A percentile compares a stretch with the other conserved stretches of the same genome.
Evolutionary conservation across 2,329 filamentous ascomycete species (phyloP).

Genomic region (Parascedosporium putredinis): DNA sequence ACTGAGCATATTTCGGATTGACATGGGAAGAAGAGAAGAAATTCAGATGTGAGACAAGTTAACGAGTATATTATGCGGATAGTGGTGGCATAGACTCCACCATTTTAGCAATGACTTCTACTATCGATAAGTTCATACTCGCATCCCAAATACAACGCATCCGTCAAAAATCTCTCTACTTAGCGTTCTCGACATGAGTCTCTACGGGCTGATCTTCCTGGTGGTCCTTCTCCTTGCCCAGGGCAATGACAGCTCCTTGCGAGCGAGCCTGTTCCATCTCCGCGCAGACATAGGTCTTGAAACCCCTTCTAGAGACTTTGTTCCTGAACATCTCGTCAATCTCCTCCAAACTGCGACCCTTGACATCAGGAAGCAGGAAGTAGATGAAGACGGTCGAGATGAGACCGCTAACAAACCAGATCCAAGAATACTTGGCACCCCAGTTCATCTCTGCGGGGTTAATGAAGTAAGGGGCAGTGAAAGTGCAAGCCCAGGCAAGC

Average conservation of each 20-base stretch:
- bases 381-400: conserved; percentile 19
- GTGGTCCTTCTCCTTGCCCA: background rate
- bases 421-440: conserved; percentile 19
- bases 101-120: too few species aligned
- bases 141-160: too few species aligned
- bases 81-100: too few species aligned
- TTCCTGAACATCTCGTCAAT: conserved; percentile 10
- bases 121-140: too few species aligned
- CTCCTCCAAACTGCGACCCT: conserved; percentile 9
- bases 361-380: conserved; percentile 9
- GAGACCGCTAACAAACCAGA: conserved; percentile 4
- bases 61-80: too few species aligned
- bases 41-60: too few species aligned
- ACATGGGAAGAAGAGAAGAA: too few species aligned
- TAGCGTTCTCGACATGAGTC: conserved; percentile 1
- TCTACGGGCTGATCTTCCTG: background rate
- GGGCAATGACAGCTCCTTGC: background rate
- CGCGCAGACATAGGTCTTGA: conserved; percentile 10
- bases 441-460: conserved; percentile 27
- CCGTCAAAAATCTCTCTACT: background rate
- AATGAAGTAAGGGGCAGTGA: conserved; percentile 21
- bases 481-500: conserved; percentile 9
- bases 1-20: too few species aligned
- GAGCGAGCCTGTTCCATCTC: background rate
- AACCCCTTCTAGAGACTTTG: conserved; percentile 8